phyloP scores from a whole-genome alignment of 139 green algal species.

The Tetradesmus lagerheimii region DNA sequence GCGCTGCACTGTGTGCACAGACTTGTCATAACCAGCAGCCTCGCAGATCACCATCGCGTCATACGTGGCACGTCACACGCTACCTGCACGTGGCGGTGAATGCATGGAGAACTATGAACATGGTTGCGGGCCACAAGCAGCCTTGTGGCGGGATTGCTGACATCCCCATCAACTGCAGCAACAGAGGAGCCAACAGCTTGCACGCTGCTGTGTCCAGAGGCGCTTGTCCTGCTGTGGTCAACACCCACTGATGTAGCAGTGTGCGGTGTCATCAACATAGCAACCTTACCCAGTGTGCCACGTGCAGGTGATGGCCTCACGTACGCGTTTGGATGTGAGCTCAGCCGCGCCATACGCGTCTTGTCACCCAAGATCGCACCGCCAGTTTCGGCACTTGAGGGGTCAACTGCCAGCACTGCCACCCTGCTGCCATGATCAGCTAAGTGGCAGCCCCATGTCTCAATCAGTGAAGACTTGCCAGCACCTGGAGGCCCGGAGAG shows the following conservation, averaged over 20 bases:
- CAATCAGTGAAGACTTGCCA: slow-evolving; percentile 70
- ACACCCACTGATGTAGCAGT: no score
- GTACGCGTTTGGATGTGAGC: slow-evolving; percentile 55
- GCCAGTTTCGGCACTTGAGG: slow-evolving; percentile 58
- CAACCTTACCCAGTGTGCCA: slow-evolving; percentile 56
- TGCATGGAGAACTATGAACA: neutral
- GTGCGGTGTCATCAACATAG: no score
- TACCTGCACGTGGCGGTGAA: slow-evolving; percentile 54
- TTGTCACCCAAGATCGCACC: slow-evolving; percentile 81
- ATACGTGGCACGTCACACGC: slow-evolving; percentile 67
- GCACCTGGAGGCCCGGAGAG: slow-evolving; percentile 72
- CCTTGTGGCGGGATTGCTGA: no score
- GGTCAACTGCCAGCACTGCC: slow-evolving; percentile 78
- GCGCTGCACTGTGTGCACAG: no score
- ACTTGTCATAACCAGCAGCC: slow-evolving; percentile 58
- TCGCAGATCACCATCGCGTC: slow-evolving; percentile 73
- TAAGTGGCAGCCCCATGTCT: slow-evolving; percentile 59
- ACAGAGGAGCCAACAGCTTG: no score
- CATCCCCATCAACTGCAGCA: no score
- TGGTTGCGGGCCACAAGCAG: no score
- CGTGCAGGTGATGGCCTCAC: slow-evolving; percentile 71
- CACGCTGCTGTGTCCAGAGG: no score
- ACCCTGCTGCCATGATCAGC: slow-evolving; percentile 57
- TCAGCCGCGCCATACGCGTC: slow-evolving; percentile 73
- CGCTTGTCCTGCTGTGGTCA: no score